Conservation (phyloP, 1,284 basidiomycete species). For the Apiotrichum sp. region DNA sequence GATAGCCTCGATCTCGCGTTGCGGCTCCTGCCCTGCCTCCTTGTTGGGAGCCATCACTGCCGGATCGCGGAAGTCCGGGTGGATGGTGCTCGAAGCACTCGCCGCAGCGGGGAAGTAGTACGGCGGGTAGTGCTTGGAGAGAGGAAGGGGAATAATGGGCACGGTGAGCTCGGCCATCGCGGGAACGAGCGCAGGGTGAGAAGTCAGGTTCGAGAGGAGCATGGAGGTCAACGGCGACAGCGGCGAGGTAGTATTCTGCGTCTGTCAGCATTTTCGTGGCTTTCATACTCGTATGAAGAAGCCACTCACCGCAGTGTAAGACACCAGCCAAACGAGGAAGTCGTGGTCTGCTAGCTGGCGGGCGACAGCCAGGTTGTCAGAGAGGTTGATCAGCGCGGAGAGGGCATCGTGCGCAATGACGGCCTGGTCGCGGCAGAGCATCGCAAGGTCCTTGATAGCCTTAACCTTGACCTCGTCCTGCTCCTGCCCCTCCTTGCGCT, state of each 20-base stretch:
- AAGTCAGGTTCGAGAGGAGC: slow-evolving; percentile 91
- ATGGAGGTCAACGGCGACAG: slow-evolving; percentile 92
- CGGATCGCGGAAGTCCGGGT: slow-evolving; percentile 43
- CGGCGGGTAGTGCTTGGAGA: slow-evolving; percentile 49
- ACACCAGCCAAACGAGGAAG: slow-evolving; percentile 78
- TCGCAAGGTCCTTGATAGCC: slow-evolving; percentile 60
- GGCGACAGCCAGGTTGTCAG: slow-evolving; percentile 70
- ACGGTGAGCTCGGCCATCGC: slow-evolving; percentile 64
- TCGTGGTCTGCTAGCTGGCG: slow-evolving; percentile 63
- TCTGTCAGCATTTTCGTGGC: slow-evolving; percentile 5
- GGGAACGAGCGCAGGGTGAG: slow-evolving; percentile 64
- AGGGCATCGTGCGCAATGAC: slow-evolving; percentile 93
- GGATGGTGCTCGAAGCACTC: slow-evolving; percentile 59
- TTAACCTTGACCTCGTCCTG: slow-evolving; percentile 61
- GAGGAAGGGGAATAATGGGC: slow-evolving; percentile 53
- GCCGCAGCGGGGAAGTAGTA: slow-evolving; percentile 69
- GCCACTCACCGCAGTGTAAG: slow-evolving; percentile 76
- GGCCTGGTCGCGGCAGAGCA: slow-evolving; percentile 77
- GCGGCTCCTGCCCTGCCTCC: slow-evolving; percentile 54
- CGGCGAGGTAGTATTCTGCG: slow-evolving; percentile 73
- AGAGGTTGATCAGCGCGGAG: slow-evolving; percentile 87
- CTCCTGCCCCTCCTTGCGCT: slow-evolving; percentile 44
- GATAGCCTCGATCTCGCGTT: slow-evolving; percentile 58
- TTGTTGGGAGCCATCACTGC: slow-evolving; percentile 55
- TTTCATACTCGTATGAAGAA: not conserved